Base-by-base conservation (phyloP, 805 yeast species). In the Candida takata region DNA sequence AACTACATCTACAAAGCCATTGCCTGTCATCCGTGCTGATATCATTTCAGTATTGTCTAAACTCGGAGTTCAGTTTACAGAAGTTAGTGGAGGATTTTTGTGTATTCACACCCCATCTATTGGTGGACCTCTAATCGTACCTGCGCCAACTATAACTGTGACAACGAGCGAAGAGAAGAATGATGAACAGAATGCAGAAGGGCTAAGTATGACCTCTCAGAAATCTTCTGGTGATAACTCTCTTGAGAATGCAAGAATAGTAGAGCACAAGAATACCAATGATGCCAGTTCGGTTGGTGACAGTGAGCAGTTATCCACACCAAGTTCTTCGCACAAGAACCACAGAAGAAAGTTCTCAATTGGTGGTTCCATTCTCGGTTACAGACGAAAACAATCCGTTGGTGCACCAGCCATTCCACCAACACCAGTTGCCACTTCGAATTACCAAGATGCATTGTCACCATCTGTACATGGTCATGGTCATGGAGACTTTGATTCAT, bases 1-100 rank as follows among this genome's bases (percentile, higher is more conserved):
- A 61, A 84, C 95, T 1, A 88, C 97, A 0, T 86, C 96, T 3
- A 84, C 95, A 4, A 86, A 86, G 51, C 92, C 95, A 14, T 67
- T 90, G 37, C 88, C 95, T 10, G 83, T 84, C 43, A 87, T 88
- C 38, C 74, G 97, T 37, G 78, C 83, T 52, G 88, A 84, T 54
- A 78, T 88, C 27, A 83, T 88, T 20, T 71, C 77, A 15, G 90
- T 83, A 2, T 69, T 88, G 54, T 77, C 77, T 14, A 76, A 76
- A 43, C 67, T 85, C 53, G 86, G 85, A 19, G 92, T 90, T 33
- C 75, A 77, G 40, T 88, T 72, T 57, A 82, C 79, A 43, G 97
- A 88, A 60, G 95, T 88, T 16, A 82, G 82, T 52, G 97, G 97
- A 40, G 97, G 97, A 0, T 88, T 90, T 57, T 72, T 85, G 17